Percentiles rank a stretch among this genome's conserved stretches.
Evolutionary conservation across 345 rosid species (phyloP).

Genomic region (Populus ilicifolia): DNA sequence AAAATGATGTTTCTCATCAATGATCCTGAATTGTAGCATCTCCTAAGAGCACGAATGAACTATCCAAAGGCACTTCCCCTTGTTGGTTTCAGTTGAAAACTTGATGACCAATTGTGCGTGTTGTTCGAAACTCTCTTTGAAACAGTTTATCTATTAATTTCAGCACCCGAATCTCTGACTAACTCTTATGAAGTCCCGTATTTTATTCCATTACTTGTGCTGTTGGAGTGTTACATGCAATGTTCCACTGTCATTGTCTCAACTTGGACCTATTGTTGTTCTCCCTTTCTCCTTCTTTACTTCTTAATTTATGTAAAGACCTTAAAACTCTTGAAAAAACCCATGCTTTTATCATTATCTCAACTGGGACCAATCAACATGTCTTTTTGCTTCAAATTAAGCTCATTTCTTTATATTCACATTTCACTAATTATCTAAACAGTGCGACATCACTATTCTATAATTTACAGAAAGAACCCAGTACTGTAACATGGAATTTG

Average conservation of each 20-base stretch:
- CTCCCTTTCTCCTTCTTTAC: neutral
- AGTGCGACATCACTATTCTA: slow-evolving; percentile 17
- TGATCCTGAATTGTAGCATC: neutral
- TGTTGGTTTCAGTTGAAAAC: neutral
- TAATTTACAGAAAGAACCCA: neutral
- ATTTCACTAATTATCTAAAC: slow-evolving; percentile 10
- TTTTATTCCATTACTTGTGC: neutral
- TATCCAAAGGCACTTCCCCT: neutral
- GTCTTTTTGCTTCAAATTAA: slow-evolving; percentile 10
- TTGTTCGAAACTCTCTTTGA: neutral
- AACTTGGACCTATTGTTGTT: neutral
- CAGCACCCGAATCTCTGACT: neutral
- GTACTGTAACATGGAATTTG: slow-evolving; percentile 27
- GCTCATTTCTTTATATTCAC: slow-evolving; percentile 10
- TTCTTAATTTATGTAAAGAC: slow-evolving; percentile 14
- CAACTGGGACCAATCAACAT: neutral
- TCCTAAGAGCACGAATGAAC: neutral
- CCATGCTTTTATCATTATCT: slow-evolving; percentile 15
- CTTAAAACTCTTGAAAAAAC: slow-evolving; percentile 12
- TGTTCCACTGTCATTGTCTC: too few species aligned
- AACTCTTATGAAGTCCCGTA: neutral
- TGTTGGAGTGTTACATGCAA: too few species aligned
- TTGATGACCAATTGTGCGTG: neutral
- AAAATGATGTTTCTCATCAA: neutral
- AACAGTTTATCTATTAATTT: too few species aligned